Conservation (phyloP, 2,329 filamentous ascomycete species). For the Fusarium piperis region DNA sequence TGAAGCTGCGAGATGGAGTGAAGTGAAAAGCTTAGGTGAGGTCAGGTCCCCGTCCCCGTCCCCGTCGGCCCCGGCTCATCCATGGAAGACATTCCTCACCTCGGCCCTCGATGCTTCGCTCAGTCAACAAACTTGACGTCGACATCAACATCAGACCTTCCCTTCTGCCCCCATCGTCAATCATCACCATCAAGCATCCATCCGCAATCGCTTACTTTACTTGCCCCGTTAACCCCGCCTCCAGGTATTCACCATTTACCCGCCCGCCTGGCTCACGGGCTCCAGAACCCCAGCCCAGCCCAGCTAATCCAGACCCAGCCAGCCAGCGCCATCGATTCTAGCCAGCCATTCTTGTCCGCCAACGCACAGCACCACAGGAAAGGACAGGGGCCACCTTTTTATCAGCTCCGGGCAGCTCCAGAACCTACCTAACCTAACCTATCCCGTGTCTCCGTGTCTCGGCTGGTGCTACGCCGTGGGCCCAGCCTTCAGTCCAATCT, state of each 20-base stretch:
- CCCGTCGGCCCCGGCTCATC: background rate
- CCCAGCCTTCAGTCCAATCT: slow-evolving; percentile 17
- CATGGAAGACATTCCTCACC: slow-evolving; percentile 10
- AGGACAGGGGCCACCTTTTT: slow-evolving; percentile 15
- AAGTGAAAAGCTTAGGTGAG: background rate
- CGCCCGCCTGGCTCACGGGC: slow-evolving; percentile 35
- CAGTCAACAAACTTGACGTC: background rate
- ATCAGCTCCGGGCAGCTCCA: background rate
- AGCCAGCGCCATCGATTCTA: slow-evolving; percentile 3
- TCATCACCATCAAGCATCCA: background rate
- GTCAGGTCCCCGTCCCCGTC: background rate
- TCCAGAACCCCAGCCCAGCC: slow-evolving; percentile 19
- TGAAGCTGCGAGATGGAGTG: background rate
- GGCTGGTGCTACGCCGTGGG: slow-evolving; percentile 12
- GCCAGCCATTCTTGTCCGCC: background rate
- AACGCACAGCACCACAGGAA: slow-evolving; percentile 3
- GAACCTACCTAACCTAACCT: background rate
- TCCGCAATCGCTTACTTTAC: background rate
- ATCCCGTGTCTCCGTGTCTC: background rate
- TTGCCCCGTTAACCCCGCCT: slow-evolving; percentile 22
- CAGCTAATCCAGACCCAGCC: slow-evolving; percentile 10
- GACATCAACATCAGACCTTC: slow-evolving; percentile 3
- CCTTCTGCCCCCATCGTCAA: background rate
- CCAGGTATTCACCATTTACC: slow-evolving; percentile 24
- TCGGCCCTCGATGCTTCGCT: slow-evolving; percentile 16